Evolutionary conservation across 2,329 filamentous ascomycete genomes (phyloP).

Genomic region (Fusarium sp.): DNA sequence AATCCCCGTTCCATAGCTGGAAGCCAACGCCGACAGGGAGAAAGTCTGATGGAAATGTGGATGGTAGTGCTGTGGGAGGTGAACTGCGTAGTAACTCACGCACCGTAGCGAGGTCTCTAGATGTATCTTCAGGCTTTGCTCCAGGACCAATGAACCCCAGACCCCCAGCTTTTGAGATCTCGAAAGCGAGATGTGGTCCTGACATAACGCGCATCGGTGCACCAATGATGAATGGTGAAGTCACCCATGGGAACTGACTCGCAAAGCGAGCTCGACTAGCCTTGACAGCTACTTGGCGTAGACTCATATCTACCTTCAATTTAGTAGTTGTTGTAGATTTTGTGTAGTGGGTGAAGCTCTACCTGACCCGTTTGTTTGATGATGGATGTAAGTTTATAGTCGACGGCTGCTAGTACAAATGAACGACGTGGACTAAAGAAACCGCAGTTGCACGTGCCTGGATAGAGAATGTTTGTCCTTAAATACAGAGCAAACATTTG

Average conservation of each 20-base stretch:
- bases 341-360: background rate
- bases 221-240: constrained; percentile 64
- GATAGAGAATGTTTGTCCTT: background rate
- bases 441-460: background rate
- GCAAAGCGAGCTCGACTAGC: constrained; percentile 11
- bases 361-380: background rate
- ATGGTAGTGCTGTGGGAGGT: constrained; percentile 1
- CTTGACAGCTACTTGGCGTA: background rate
- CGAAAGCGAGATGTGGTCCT: constrained; percentile 65
- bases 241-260: constrained; percentile 43
- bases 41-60: constrained; percentile 20
- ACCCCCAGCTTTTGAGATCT: constrained; percentile 77
- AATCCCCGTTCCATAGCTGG: constrained; percentile 57
- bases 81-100: constrained; percentile 38
- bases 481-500: background rate
- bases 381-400: background rate
- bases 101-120: constrained; percentile 47
- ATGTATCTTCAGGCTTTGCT: constrained; percentile 48
- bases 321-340: background rate
- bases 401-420: background rate
- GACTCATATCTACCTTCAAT: constrained; percentile 6
- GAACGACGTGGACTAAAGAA: background rate
- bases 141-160: constrained; percentile 63
- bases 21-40: constrained; percentile 60
- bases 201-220: constrained; percentile 78